Evolutionary conservation across 768 basidiomycete species (phyloP).

Genomic region (Leccinellum albellum): DNA sequence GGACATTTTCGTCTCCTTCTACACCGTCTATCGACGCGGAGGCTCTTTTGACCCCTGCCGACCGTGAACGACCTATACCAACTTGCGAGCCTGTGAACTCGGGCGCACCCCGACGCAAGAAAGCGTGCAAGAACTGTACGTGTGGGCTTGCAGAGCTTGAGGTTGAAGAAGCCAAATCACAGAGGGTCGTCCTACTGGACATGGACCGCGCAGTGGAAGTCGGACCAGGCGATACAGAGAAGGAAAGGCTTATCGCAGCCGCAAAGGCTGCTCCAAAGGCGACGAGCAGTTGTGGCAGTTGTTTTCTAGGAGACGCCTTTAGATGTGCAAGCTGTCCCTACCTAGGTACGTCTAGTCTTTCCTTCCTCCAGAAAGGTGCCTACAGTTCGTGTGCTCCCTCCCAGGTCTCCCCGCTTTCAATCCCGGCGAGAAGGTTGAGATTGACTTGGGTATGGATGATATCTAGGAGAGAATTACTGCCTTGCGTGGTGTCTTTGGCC

Average conservation of each 20-base stretch:
- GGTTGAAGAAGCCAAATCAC: constrained; percentile 65
- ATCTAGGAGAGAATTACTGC: constrained; percentile 41
- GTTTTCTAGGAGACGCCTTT: constrained; percentile 97
- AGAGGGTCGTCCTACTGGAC: constrained; percentile 66
- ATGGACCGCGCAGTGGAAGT: constrained; percentile 53
- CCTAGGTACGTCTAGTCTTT: constrained; percentile 61
- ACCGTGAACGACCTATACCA: constrained; percentile 74
- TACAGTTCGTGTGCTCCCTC: constrained; percentile 5
- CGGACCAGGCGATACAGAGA: constrained; percentile 58
- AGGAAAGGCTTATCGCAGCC: constrained; percentile 59
- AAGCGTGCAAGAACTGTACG: constrained; percentile 93
- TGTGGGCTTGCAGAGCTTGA: constrained; percentile 96
- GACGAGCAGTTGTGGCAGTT: constrained; percentile 95
- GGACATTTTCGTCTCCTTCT: constrained; percentile 71
- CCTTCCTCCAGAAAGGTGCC: constrained; percentile 3
- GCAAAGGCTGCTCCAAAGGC: constrained; percentile 77
- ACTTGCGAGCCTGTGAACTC: constrained; percentile 63
- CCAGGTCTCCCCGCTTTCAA: constrained; percentile 97
- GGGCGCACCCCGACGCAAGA: constrained; percentile 64
- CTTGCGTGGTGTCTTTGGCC: neutral
- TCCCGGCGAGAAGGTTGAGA: constrained; percentile 96
- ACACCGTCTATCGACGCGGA: constrained; percentile 80
- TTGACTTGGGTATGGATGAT: constrained; percentile 86
- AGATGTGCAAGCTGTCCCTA: constrained; percentile 96
- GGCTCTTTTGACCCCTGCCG: constrained; percentile 76